A percentile compares a stretch with the other conserved stretches of the same genome.
Evolutionary conservation across 257 asterid genomes (phyloP).

Genomic region (Lantana camara): DNA sequence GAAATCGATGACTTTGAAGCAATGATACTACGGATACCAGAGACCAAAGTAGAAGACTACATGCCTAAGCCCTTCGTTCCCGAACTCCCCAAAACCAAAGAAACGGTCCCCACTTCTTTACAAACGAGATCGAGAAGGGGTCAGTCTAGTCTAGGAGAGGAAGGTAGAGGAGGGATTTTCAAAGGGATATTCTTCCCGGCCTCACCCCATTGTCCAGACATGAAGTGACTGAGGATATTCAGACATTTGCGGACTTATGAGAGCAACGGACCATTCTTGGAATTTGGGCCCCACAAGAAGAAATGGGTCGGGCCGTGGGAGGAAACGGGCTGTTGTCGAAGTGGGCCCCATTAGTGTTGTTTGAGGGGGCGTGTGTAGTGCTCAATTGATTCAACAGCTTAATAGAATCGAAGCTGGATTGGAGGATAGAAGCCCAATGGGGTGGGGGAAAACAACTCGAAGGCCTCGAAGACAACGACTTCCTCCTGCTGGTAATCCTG

Average conservation of each 20-base stretch:
- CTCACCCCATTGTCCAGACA: slow-evolving; percentile 74
- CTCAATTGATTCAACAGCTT: slow-evolving; percentile 48
- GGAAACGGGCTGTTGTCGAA: slow-evolving; percentile 54
- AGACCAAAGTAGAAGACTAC: slow-evolving; percentile 65
- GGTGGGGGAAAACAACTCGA: slow-evolving; percentile 95
- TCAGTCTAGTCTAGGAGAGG: slow-evolving; percentile 77
- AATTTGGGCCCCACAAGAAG: slow-evolving; percentile 56
- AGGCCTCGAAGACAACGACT: slow-evolving; percentile 86
- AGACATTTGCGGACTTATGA: slow-evolving; percentile 81
- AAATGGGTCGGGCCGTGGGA: slow-evolving; percentile 60
- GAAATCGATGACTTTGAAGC: slow-evolving; percentile 80
- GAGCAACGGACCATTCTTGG: slow-evolving; percentile 76
- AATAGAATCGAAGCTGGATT: slow-evolving; percentile 42
- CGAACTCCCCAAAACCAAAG: slow-evolving; percentile 43
- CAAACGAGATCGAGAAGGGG: slow-evolving; percentile 69
- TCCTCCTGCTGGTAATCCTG: slow-evolving; percentile 73
- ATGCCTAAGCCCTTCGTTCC: slow-evolving; percentile 62
- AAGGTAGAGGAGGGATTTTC: slow-evolving; percentile 84
- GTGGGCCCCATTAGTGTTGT: slow-evolving; percentile 18
- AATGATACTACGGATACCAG: slow-evolving; percentile 63
- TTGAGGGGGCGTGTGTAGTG: slow-evolving; percentile 31
- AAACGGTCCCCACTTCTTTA: slow-evolving; percentile 32
- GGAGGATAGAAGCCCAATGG: slow-evolving; percentile 75
- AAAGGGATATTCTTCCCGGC: slow-evolving; percentile 85
- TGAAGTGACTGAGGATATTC: slow-evolving; percentile 89